A percentile compares a stretch with the other conserved stretches of the same genome.
Conservation (phyloP, 2,329 filamentous ascomycete species). For the Fusarium sp. region DNA sequence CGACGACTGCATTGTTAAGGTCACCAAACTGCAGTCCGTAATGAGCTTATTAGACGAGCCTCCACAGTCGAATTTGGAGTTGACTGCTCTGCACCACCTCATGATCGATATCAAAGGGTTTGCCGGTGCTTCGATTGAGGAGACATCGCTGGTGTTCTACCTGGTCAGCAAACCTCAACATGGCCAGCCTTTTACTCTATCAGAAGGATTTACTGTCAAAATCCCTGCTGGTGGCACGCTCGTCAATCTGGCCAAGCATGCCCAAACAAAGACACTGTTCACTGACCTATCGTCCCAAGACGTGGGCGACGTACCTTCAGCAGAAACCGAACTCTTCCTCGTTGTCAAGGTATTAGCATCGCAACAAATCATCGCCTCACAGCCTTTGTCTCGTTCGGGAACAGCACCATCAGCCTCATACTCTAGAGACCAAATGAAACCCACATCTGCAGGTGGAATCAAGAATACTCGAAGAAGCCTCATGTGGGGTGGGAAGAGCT, state of each 20-base stretch:
- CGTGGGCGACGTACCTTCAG: slow-evolving; percentile 70
- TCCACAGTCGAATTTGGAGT: slow-evolving; percentile 76
- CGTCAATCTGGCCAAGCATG: slow-evolving; percentile 71
- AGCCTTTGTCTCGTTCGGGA: slow-evolving; percentile 66
- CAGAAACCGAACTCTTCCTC: slow-evolving; percentile 81
- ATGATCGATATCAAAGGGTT: slow-evolving; percentile 88
- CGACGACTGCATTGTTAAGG: slow-evolving; percentile 91
- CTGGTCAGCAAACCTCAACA: slow-evolving; percentile 79
- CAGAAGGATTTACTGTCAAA: slow-evolving; percentile 85
- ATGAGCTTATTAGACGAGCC: slow-evolving; percentile 93
- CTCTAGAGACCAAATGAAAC: slow-evolving; percentile 61
- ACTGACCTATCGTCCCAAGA: slow-evolving; percentile 86
- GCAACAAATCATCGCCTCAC: slow-evolving; percentile 61
- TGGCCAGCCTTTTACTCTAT: slow-evolving; percentile 74
- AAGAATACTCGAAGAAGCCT: slow-evolving; percentile 71
- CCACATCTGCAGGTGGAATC: slow-evolving; percentile 62
- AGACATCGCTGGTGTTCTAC: slow-evolving; percentile 81
- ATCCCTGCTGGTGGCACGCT: slow-evolving; percentile 81
- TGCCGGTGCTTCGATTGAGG: slow-evolving; percentile 79
- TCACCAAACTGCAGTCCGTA: slow-evolving; percentile 90
- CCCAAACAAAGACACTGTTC: slow-evolving; percentile 86
- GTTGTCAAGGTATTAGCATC: slow-evolving; percentile 81
- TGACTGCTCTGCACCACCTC: slow-evolving; percentile 81
- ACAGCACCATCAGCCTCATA: slow-evolving; percentile 57
- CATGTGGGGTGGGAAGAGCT: slow-evolving; percentile 76